These are phyloP conservation scores for Paramecium biaurelia DNA, from an alignment of 73 alveolate species.

Conservation along the genomic window DNA sequence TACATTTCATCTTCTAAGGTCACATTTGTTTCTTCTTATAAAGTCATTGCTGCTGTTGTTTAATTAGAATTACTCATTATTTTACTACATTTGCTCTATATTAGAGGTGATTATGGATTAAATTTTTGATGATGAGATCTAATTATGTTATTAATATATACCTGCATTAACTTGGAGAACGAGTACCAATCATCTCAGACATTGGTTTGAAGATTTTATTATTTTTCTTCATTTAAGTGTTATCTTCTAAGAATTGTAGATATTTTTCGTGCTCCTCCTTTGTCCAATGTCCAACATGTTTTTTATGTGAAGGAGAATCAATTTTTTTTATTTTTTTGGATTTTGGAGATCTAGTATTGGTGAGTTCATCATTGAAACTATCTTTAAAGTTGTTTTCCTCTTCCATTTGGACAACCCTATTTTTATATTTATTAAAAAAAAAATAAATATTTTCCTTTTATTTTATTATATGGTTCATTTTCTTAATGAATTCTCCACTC, in stretches of 20 bases:
- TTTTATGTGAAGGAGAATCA: not conserved
- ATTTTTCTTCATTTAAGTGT: not conserved
- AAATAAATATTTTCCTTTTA: not conserved
- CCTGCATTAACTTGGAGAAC: constrained; percentile 49
- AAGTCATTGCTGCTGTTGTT: not conserved
- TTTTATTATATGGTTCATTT: not conserved
- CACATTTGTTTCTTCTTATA: not conserved
- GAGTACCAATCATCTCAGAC: constrained; percentile 33
- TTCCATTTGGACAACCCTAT: not conserved
- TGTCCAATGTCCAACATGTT: constrained; percentile 40
- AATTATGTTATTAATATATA: not conserved
- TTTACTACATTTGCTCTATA: not conserved
- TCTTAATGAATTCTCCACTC: constrained; percentile 79
- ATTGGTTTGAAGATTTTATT: constrained; percentile 28
- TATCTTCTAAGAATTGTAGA: not conserved
- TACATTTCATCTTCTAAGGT: not conserved
- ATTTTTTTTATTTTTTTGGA: constrained; percentile 2
- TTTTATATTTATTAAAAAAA: not conserved
- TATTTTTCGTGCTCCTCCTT: constrained; percentile 43
- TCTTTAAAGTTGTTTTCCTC: not conserved
- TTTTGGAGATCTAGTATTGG: not conserved
- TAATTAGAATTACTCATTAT: not conserved
- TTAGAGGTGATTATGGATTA: not conserved
- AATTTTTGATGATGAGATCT: constrained; percentile 29
- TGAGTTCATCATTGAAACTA: not conserved